Evolutionary conservation across 129 eudicot species (phyloP).

Genomic region (Arctium lappa): DNA sequence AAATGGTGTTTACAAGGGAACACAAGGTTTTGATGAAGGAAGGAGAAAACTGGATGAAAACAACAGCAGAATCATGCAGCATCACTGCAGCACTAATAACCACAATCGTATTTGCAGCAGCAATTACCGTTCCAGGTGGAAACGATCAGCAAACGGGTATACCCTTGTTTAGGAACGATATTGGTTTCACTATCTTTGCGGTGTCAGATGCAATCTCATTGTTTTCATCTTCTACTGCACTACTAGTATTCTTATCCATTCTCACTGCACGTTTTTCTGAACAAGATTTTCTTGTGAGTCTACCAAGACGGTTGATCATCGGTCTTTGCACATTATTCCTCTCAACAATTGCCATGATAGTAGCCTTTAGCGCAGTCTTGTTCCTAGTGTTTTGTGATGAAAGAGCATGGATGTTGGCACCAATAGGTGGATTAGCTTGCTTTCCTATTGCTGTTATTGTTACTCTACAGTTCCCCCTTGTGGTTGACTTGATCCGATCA

Average conservation of each 20-base stretch:
- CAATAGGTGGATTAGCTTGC: neutral
- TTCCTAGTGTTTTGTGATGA: neutral
- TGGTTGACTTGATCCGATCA: neutral
- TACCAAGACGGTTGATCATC: slow-evolving; percentile 3
- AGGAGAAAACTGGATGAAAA: slow-evolving; percentile 16
- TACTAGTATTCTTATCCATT: slow-evolving; percentile 5
- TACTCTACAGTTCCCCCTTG: neutral
- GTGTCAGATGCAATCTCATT: slow-evolving; percentile 11
- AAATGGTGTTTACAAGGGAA: slow-evolving; percentile 15
- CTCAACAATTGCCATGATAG: slow-evolving; percentile 10
- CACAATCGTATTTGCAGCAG: slow-evolving; percentile 21
- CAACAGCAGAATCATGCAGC: neutral
- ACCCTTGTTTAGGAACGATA: neutral
- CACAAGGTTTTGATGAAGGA: neutral
- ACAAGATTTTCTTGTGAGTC: neutral
- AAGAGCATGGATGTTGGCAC: neutral
- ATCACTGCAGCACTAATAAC: slow-evolving; percentile 8
- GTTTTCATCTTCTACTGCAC: neutral
- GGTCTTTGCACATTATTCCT: slow-evolving; percentile 1
- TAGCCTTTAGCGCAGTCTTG: slow-evolving; percentile 5
- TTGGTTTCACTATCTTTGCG: neutral
- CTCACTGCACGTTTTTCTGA: neutral
- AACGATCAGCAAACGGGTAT: neutral
- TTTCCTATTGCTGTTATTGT: neutral
- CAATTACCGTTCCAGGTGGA: slow-evolving; percentile 21